Conservation (phyloP, 129 eudicot genomes). For the Daucus carota region DNA sequence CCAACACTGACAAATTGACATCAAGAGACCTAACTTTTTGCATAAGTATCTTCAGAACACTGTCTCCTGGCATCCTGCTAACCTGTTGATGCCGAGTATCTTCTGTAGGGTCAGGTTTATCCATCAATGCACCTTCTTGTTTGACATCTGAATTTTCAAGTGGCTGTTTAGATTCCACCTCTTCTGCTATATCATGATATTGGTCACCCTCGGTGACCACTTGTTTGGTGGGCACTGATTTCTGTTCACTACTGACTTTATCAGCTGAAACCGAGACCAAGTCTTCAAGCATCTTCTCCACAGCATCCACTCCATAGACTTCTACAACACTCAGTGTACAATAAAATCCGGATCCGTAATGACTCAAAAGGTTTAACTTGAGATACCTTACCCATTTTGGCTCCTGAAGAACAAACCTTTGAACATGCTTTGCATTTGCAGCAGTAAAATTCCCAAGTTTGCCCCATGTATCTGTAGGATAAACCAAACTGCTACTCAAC, state of each 20-base stretch:
- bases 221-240: slow-evolving; percentile 17
- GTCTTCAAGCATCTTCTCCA: slow-evolving; percentile 96
- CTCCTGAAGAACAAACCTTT: slow-evolving; percentile 66
- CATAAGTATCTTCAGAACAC: slow-evolving; percentile 95
- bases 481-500: slow-evolving; percentile 62
- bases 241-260: slow-evolving; percentile 32
- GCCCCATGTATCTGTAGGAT: slow-evolving; percentile 89
- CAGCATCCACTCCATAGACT: slow-evolving; percentile 96
- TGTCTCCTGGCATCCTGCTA: slow-evolving; percentile 95
- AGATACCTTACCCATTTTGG: slow-evolving; percentile 92
- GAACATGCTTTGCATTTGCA: slow-evolving; percentile 80
- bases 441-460: slow-evolving; percentile 91
- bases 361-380: slow-evolving; percentile 65
- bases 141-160: slow-evolving; percentile 31
- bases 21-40: slow-evolving; percentile 86
- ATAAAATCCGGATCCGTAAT: slow-evolving; percentile 90
- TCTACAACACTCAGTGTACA: slow-evolving; percentile 83
- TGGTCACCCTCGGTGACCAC: slow-evolving; percentile 24
- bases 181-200: slow-evolving; percentile 23
- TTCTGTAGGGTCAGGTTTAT: slow-evolving; percentile 64
- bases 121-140: slow-evolving; percentile 32
- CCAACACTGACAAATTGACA: slow-evolving; percentile 73
- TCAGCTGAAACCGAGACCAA: slow-evolving; percentile 47
- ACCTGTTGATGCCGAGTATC: slow-evolving; percentile 67
- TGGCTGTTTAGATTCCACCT: slow-evolving; percentile 24